A percentile compares a stretch with the other conserved stretches of the same genome.
Evolutionary conservation across 108 stramenopile genomes (phyloP).

Genomic region (Conticribra weissflogii): DNA sequence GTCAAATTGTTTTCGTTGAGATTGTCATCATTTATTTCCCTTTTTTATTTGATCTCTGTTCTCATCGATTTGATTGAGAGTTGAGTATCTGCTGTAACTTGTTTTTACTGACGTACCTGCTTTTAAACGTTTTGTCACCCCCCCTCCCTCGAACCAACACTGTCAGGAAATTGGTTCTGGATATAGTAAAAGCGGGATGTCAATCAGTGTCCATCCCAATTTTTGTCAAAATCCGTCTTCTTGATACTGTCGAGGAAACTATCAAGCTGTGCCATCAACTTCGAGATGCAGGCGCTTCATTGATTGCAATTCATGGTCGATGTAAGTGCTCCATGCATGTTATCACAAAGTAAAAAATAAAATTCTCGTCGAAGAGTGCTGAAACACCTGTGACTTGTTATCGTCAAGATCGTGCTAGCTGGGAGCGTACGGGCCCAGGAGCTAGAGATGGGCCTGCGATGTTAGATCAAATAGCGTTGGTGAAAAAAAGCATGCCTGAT

Average conservation of each 20-base stretch:
- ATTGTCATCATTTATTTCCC: no score
- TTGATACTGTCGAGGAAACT: constrained; percentile 85
- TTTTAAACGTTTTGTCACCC: no score
- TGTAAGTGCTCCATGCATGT: constrained; percentile 26
- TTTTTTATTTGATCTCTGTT: no score
- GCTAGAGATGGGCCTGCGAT: constrained; percentile 92
- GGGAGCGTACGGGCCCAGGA: constrained; percentile 82
- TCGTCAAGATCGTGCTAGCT: constrained; percentile 68
- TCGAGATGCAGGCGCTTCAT: constrained; percentile 80
- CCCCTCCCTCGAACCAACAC: no score
- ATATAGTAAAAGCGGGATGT: constrained; percentile 71
- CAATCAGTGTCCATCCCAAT: constrained; percentile 73
- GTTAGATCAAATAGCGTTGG: constrained; percentile 77
- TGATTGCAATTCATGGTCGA: constrained; percentile 92
- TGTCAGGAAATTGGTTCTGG: constrained; percentile 52
- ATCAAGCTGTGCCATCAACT: constrained; percentile 72
- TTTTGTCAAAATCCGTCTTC: constrained; percentile 90
- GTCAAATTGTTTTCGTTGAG: background rate
- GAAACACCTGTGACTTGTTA: background rate
- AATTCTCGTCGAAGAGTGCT: background rate
- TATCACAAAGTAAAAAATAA: no score
- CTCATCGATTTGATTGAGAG: no score
- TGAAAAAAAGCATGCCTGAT: constrained; percentile 49
- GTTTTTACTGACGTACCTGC: background rate
- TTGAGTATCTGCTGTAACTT: no score